Evolutionary conservation across 257 asterid species (phyloP), one percentile per base, ranked within the genome.

Genomic region (Solanum phureja): DNA sequence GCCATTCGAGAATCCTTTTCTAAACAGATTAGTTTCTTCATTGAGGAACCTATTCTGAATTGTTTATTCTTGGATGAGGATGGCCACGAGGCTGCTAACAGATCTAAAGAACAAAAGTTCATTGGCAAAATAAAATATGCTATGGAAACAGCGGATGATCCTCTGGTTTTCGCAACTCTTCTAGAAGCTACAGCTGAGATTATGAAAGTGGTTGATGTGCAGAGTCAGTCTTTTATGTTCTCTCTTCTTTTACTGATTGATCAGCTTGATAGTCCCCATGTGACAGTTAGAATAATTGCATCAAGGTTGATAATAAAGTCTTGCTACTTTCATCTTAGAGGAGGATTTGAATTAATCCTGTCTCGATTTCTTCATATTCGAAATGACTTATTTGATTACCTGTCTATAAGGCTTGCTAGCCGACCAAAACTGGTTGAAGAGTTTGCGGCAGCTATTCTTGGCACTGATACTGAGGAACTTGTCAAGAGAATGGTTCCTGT

Each of bases 51-150:
- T 79, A 88, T 95, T 88, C 93, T 97, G 91, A 93, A 93, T 85
- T 91, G 75, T 91, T 92, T 97, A 42, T 93, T 95, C 85, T 87
- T 75, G 75, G 91, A 90, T 42, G 89, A 84, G 69, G 86, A 19
- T 38, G 86, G 29, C 69, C 86, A 82, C 19, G 44, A 49, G 84
- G 98, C 92, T 85, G 84, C 90, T 82, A 91, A 90, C 87, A 95
- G 90, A 94, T 91, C 96, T 35, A 95, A 92, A 89, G 99, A 97
- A 89, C 95, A 93, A 92, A 92, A 91, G 87, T 94, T 97, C 92
- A 92, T 97, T 95, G 98, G 93, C 90, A 94, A 91, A 92, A 91
- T 97, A 90, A 97, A 95, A 90, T 95, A 95, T 88, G 98, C 98
- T 90, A 86, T 97, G 85, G 95, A 94, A 44, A 91, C 93, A 87